Conservation (phyloP, 2,329 filamentous ascomycete genomes). For the Penicillium griseofulvum region DNA sequence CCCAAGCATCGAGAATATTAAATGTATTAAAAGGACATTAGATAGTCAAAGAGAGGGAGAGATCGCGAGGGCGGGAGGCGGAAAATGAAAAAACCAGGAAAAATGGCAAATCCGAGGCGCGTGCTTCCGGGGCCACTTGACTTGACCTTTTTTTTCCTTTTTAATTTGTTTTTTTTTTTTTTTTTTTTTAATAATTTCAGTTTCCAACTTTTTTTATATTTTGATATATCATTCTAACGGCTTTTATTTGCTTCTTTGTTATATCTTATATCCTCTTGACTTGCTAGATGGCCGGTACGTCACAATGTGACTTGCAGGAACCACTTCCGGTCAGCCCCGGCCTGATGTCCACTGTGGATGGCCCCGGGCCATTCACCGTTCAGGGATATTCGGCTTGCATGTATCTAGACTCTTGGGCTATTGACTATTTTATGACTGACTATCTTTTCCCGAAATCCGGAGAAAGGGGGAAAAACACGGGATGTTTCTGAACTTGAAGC, state of each 20-base stretch:
- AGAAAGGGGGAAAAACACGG: not conserved
- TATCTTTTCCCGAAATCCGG: not conserved
- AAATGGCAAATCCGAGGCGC: constrained; percentile 5
- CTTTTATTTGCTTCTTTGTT: not conserved
- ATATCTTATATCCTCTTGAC: not conserved
- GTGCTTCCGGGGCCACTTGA: not conserved
- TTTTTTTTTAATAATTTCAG: not conserved
- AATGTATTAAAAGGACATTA: constrained; percentile 6
- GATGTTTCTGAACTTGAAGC: not conserved
- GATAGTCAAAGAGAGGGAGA: not conserved
- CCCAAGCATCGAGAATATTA: constrained; percentile 28
- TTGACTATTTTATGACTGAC: not conserved
- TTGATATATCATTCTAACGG: not conserved
- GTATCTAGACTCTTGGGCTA: constrained; percentile 1
- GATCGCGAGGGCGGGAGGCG: constrained; percentile 7
- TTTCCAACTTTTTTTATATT: not conserved
- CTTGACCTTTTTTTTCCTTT: not conserved
- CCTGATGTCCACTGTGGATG: constrained; percentile 8
- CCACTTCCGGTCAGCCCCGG: constrained; percentile 15
- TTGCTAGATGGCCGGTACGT: not conserved
- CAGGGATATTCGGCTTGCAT: not conserved
- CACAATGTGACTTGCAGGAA: constrained; percentile 8
- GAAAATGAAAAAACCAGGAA: constrained; percentile 1
- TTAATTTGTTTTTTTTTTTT: not conserved
- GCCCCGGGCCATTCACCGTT: constrained; percentile 1